These are phyloP conservation scores for Pseudogymnoascus sp. DNA, from an alignment of 2,329 filamentous ascomycete genomes.

Conservation along the genomic window DNA sequence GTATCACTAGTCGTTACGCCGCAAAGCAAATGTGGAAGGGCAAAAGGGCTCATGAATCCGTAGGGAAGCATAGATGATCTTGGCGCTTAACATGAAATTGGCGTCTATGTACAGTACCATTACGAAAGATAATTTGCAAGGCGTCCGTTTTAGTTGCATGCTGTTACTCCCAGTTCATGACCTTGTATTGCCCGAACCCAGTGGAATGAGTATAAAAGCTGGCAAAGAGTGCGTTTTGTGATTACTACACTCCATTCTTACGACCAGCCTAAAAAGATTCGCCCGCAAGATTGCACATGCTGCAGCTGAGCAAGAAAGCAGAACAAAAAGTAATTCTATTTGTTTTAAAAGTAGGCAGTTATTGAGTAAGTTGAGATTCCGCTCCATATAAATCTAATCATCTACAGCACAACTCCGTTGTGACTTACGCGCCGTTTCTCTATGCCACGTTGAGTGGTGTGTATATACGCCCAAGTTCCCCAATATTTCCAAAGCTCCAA, in stretches of 20 bases:
- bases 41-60: slow-evolving; percentile 2
- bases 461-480: neutral
- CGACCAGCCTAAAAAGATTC: neutral
- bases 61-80: slow-evolving; percentile 7
- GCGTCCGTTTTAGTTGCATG: neutral
- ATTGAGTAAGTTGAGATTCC: neutral
- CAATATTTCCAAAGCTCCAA: neutral
- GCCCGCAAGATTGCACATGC: neutral
- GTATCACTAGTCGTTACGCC: neutral
- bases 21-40: neutral
- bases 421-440: neutral
- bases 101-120: slow-evolving; percentile 8
- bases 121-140: slow-evolving; percentile 2
- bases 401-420: neutral
- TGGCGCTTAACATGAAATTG: slow-evolving; percentile 6
- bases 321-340: neutral
- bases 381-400: neutral
- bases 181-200: neutral
- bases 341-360: neutral
- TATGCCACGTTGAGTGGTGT: slow-evolving; percentile 4
- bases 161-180: neutral
- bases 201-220: neutral
- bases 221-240: neutral
- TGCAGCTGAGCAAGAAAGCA: no score
- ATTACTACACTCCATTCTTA: neutral